Percentiles rank a stretch among this genome's conserved stretches.
phyloP scores from a whole-genome alignment of 2,329 filamentous ascomycete species.

The Fusarium xyrophilum region DNA sequence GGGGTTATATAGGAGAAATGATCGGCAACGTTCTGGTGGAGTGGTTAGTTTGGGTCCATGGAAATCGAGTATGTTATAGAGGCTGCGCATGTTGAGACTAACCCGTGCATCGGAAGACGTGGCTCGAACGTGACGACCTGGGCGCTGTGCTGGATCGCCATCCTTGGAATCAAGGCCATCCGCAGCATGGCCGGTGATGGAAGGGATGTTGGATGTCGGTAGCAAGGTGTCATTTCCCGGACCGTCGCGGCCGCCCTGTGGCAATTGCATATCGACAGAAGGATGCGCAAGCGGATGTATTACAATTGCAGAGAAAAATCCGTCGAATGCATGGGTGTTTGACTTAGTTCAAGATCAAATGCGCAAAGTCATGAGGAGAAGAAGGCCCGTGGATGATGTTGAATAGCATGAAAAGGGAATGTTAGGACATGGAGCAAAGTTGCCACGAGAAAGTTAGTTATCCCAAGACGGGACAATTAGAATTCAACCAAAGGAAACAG shows the following conservation, averaged over 20 bases:
- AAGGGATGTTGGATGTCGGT: conserved; percentile 46
- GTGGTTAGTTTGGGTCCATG: conserved; percentile 21
- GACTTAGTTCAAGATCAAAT: conserved; percentile 20
- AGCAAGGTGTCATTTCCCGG: conserved; percentile 45
- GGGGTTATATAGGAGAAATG: conserved; percentile 73
- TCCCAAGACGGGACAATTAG: conserved; percentile 8
- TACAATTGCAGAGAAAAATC: conserved; percentile 26
- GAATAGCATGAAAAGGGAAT: conserved; percentile 15
- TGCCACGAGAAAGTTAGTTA: conserved; percentile 14
- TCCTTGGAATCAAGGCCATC: conserved; percentile 40
- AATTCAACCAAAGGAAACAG: conserved; percentile 17
- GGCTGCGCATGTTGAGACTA: conserved; percentile 34
- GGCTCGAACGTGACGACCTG: conserved; percentile 53
- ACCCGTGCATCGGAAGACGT: conserved; percentile 65
- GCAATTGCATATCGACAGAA: conserved; percentile 48
- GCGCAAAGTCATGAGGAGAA: conserved; percentile 38
- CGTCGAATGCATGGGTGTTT: conserved; percentile 34
- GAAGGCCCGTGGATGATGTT: conserved; percentile 4
- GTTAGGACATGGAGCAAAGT: conserved; percentile 27
- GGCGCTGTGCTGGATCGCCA: conserved; percentile 39
- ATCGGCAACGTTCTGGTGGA: conserved; percentile 60
- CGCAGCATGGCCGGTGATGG: conserved; percentile 42
- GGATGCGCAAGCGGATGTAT: conserved; percentile 28
- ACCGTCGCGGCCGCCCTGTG: conserved; percentile 47
- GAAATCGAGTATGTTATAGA: background rate